Percentiles rank a stretch among this genome's conserved stretches.
Evolutionary conservation across 768 basidiomycete genomes (phyloP).

Genomic region (Lactarius tabidus): DNA sequence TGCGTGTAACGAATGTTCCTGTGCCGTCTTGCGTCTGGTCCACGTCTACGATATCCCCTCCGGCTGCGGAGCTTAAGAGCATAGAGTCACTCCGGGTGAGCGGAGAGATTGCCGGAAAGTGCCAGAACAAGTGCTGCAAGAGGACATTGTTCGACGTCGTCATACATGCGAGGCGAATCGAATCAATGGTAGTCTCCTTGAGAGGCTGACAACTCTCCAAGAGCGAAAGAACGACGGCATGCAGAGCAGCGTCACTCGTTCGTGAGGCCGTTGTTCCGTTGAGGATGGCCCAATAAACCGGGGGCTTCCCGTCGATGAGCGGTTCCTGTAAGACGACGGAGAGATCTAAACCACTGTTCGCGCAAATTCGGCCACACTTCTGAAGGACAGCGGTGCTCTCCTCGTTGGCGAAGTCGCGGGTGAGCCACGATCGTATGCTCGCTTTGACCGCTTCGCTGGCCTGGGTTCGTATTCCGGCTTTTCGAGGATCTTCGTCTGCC

Average conservation of each 20-base stretch:
- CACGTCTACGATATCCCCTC: constrained; percentile 50
- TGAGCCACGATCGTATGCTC: constrained; percentile 35
- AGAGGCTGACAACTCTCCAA: constrained; percentile 43
- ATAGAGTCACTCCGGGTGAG: constrained; percentile 51
- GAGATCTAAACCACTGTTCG: constrained; percentile 45
- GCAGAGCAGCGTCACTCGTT: constrained; percentile 15
- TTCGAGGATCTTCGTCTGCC: neutral
- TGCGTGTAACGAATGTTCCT: constrained; percentile 50
- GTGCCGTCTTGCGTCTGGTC: constrained; percentile 36
- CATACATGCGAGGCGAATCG: constrained; percentile 64
- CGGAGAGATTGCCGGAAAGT: constrained; percentile 47
- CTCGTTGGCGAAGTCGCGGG: constrained; percentile 28
- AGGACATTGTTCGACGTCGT: constrained; percentile 55
- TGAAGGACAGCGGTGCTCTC: constrained; percentile 43
- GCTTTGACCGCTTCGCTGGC: constrained; percentile 4
- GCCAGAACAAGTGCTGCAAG: constrained; percentile 53
- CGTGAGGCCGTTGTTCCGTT: constrained; percentile 35
- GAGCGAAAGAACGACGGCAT: constrained; percentile 44
- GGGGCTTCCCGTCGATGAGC: constrained; percentile 58
- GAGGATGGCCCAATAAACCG: constrained; percentile 71
- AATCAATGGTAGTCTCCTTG: constrained; percentile 32
- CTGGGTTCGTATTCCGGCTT: neutral
- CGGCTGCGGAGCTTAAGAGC: constrained; percentile 36
- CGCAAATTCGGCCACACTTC: constrained; percentile 59
- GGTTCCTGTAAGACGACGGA: constrained; percentile 56